phyloP scores from a whole-genome alignment of 441 rosid species.

The Populus hybrid region DNA sequence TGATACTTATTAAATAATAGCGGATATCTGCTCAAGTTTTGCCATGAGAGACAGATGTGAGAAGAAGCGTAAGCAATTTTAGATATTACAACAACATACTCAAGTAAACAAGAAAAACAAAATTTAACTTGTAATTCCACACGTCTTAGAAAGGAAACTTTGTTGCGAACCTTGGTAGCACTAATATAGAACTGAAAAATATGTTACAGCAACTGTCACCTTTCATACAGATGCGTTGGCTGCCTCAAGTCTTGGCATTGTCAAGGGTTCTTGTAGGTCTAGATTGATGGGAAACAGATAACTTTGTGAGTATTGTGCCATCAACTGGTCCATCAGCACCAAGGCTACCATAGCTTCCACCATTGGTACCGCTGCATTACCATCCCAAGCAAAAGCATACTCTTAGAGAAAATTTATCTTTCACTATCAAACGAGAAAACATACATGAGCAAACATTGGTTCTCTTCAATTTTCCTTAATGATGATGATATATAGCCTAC shows the following conservation, averaged over 20 bases:
- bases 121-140: background rate
- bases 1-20: no score
- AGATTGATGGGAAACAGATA: constrained; percentile 66
- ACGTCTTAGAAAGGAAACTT: background rate
- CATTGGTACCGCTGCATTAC: constrained; percentile 85
- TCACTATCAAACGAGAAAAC: background rate
- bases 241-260: constrained; percentile 31
- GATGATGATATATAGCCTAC: background rate
- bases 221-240: constrained; percentile 29
- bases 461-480: background rate
- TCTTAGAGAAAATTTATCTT: background rate
- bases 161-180: background rate
- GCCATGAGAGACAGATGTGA: background rate
- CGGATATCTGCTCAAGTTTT: background rate
- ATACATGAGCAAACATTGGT: background rate
- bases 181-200: background rate
- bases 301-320: constrained; percentile 82
- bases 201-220: constrained; percentile 12
- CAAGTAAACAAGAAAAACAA: background rate
- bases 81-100: background rate
- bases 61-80: background rate
- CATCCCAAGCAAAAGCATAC: constrained; percentile 5
- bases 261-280: constrained; percentile 56
- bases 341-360: constrained; percentile 97
- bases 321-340: constrained; percentile 81